phyloP scores from a whole-genome alignment of 140 eudicot genomes.

The Oenanthe javanica region DNA sequence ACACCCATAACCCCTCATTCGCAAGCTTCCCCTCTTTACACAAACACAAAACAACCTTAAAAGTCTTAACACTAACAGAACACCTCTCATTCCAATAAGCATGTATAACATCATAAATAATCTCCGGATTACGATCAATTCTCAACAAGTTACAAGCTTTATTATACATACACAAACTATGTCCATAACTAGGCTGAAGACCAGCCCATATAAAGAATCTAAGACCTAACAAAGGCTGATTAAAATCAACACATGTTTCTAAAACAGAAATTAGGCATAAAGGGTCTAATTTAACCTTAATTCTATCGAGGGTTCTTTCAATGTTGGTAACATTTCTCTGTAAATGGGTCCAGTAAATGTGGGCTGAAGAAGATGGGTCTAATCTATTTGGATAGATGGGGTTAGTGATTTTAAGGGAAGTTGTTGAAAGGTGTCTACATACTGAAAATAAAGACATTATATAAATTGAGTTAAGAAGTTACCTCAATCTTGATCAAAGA shows the following conservation, averaged over 20 bases:
- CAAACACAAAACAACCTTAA: constrained; percentile 62
- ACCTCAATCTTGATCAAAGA: background rate
- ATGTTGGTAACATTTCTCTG: constrained; percentile 31
- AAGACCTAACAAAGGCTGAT: constrained; percentile 51
- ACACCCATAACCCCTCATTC: constrained; percentile 69
- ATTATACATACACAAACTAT: constrained; percentile 44
- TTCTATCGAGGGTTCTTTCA: constrained; percentile 43
- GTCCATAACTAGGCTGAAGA: constrained; percentile 50
- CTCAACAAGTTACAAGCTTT: constrained; percentile 54
- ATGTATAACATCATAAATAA: constrained; percentile 47
- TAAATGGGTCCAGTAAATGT: constrained; percentile 41
- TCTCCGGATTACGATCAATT: constrained; percentile 31
- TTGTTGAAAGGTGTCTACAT: constrained; percentile 22
- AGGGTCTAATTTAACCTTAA: constrained; percentile 42
- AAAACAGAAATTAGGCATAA: constrained; percentile 40
- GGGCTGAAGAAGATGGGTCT: constrained; percentile 23
- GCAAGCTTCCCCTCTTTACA: constrained; percentile 62
- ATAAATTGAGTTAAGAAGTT: background rate
- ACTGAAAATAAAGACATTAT: background rate
- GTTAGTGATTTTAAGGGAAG: constrained; percentile 17
- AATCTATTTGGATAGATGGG: constrained; percentile 16
- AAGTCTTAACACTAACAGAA: constrained; percentile 43
- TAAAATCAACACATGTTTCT: constrained; percentile 26
- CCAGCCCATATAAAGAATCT: constrained; percentile 94
- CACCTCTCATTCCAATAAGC: constrained; percentile 34